A percentile compares a stretch with the other conserved stretches of the same genome.
These are phyloP conservation scores for Xerocomellus intermedius DNA, from an alignment of 768 basidiomycete genomes.

Conservation along the genomic window DNA sequence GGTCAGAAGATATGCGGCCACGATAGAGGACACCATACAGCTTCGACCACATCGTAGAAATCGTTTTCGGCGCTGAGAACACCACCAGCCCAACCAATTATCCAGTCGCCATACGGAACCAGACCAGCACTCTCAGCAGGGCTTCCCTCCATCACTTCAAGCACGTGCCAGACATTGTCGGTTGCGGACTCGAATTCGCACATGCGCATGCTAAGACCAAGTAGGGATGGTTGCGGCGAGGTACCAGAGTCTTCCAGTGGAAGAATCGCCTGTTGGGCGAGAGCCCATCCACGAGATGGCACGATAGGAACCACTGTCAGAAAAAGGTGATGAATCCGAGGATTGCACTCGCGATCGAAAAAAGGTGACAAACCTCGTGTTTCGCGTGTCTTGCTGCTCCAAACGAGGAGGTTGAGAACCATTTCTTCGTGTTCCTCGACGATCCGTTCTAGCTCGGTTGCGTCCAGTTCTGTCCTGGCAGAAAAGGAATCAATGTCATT, in stretches of 20 bases:
- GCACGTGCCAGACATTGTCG: conserved; percentile 97
- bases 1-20: conserved; percentile 1
- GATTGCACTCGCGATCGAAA: neutral
- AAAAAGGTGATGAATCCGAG: neutral
- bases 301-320: conserved; percentile 73
- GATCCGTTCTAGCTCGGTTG: conserved; percentile 69
- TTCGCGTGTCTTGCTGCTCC: conserved; percentile 77
- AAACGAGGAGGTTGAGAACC: conserved; percentile 69
- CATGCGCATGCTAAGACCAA: conserved; percentile 91
- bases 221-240: conserved; percentile 74
- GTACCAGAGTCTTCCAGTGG: conserved; percentile 40
- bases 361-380: conserved; percentile 55
- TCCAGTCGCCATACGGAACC: conserved; percentile 83
- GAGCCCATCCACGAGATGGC: conserved; percentile 85
- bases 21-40: conserved; percentile 46
- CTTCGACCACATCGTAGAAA: conserved; percentile 94
- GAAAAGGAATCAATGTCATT: conserved; percentile 59
- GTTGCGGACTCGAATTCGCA: conserved; percentile 87
- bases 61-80: conserved; percentile 88
- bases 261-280: conserved; percentile 37
- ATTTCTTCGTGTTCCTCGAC: conserved; percentile 80
- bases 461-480: conserved; percentile 56
- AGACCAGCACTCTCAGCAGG: conserved; percentile 96
- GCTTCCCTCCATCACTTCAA: conserved; percentile 94
- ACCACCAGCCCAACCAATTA: conserved; percentile 93